Evolutionary conservation across 768 basidiomycete species (phyloP).

Genomic region (Pisolithus albus): DNA sequence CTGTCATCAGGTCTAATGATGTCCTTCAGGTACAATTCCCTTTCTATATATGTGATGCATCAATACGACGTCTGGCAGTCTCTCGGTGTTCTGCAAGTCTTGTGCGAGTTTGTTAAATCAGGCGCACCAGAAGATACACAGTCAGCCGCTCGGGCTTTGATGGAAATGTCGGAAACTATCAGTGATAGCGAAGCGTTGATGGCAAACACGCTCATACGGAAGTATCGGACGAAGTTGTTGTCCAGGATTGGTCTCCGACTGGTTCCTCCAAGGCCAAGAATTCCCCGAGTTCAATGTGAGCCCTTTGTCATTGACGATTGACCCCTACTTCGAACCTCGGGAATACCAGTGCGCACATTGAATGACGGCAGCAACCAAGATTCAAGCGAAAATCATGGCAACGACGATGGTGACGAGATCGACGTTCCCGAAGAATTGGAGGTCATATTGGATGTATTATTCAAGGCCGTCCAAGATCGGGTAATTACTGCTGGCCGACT

Average conservation of each 20-base stretch:
- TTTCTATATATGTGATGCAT: background rate
- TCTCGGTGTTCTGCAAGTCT: conserved; percentile 60
- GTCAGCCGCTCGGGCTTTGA: conserved; percentile 35
- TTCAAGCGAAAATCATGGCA: conserved; percentile 7
- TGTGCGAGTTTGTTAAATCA: conserved; percentile 65
- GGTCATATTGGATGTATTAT: conserved; percentile 59
- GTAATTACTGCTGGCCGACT: conserved; percentile 35
- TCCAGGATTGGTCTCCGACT: conserved; percentile 58
- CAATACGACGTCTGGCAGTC: conserved; percentile 34
- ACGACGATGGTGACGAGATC: conserved; percentile 35
- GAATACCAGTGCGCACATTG: conserved; percentile 19
- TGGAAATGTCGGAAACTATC: conserved; percentile 40
- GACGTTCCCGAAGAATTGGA: conserved; percentile 82
- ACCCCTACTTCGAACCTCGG: conserved; percentile 24
- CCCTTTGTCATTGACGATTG: conserved; percentile 4
- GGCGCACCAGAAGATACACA: conserved; percentile 50
- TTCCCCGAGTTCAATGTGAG: conserved; percentile 38
- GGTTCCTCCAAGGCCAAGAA: conserved; percentile 42
- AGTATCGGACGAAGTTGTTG: conserved; percentile 59
- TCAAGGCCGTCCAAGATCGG: conserved; percentile 73
- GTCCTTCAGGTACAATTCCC: conserved; percentile 41
- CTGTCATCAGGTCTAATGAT: conserved; percentile 35
- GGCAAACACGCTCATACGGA: conserved; percentile 62
- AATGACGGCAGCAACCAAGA: conserved; percentile 10
- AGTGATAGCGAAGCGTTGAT: conserved; percentile 35